Evolutionary conservation across 2,329 filamentous ascomycete genomes (phyloP).

Genomic region (Mycogone perniciosa): DNA sequence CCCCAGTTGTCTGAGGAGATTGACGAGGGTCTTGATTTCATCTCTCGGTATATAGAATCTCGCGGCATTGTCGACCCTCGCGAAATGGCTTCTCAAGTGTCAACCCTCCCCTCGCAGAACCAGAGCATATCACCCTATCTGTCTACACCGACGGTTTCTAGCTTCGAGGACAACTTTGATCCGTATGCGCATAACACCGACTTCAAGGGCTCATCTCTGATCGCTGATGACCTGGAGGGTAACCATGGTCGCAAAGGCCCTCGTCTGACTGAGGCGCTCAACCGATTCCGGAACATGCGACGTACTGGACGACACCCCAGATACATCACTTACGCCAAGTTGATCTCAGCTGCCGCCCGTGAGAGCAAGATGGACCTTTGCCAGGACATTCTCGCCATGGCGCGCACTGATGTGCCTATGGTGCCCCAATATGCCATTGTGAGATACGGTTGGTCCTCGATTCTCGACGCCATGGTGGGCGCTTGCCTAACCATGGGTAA

Average conservation of each 20-base stretch:
- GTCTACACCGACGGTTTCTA: constrained; percentile 50
- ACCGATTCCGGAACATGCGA: constrained; percentile 86
- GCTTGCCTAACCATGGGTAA: constrained; percentile 80
- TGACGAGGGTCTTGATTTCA: constrained; percentile 75
- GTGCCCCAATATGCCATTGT: constrained; percentile 79
- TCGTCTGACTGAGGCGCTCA: constrained; percentile 72
- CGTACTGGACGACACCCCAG: constrained; percentile 84
- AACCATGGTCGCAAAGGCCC: constrained; percentile 65
- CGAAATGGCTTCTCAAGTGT: constrained; percentile 41
- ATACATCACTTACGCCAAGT: constrained; percentile 94
- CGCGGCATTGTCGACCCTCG: constrained; percentile 51
- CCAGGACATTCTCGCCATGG: constrained; percentile 83
- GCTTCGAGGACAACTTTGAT: constrained; percentile 77
- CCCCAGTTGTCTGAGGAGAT: constrained; percentile 68
- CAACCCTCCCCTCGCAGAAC: constrained; percentile 39
- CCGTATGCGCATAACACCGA: constrained; percentile 88
- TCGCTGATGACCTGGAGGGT: constrained; percentile 84
- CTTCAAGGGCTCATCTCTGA: constrained; percentile 85
- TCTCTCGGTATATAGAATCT: constrained; percentile 52
- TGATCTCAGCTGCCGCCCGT: constrained; percentile 85
- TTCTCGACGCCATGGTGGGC: constrained; percentile 93
- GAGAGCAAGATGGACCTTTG: constrained; percentile 75
- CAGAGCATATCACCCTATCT: constrained; percentile 42
- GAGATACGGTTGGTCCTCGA: constrained; percentile 92
- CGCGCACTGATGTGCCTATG: constrained; percentile 80